A percentile compares a stretch with the other conserved stretches of the same genome.
These are phyloP conservation scores for Penicillium egyptiacum DNA, from an alignment of 495 filamentous ascomycete genomes.

Conservation along the genomic window DNA sequence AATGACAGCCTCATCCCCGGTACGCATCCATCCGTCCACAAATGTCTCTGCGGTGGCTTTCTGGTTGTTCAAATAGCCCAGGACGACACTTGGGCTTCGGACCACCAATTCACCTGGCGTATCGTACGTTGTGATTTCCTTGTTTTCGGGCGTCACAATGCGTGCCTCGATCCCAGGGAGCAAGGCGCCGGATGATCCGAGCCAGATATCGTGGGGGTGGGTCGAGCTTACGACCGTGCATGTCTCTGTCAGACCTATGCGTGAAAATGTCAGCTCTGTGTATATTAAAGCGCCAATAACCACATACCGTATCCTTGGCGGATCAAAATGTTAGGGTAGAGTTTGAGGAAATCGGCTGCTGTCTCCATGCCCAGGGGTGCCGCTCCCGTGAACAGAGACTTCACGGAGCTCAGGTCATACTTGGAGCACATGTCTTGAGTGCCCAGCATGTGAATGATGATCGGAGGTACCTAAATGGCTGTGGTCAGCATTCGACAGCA, in stretches of 20 bases:
- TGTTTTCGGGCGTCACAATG: conserved; percentile 69
- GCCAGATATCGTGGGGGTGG: conserved; percentile 62
- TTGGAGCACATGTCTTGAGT: conserved; percentile 60
- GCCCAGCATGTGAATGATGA: conserved; percentile 78
- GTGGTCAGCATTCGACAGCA: background rate
- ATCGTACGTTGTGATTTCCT: conserved; percentile 73
- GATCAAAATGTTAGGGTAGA: conserved; percentile 65
- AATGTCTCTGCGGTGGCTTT: conserved; percentile 81
- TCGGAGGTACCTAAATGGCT: conserved; percentile 68
- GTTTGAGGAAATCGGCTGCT: conserved; percentile 60
- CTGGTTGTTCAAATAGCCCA: conserved; percentile 85
- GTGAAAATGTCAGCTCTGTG: conserved; percentile 11
- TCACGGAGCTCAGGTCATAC: conserved; percentile 73
- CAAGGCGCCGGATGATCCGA: conserved; percentile 73
- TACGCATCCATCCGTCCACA: conserved; percentile 76
- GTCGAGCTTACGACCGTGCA: conserved; percentile 70
- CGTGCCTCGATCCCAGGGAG: conserved; percentile 66
- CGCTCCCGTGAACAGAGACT: conserved; percentile 72
- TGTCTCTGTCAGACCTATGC: conserved; percentile 75
- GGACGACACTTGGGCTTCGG: conserved; percentile 70
- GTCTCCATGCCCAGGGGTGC: conserved; percentile 82
- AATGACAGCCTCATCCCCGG: conserved; percentile 81
- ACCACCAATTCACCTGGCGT: conserved; percentile 79
- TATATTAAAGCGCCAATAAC: background rate
- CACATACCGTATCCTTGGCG: conserved; percentile 77